phyloP scores from a whole-genome alignment of 345 rosid species.

The Syzygium jambos region DNA sequence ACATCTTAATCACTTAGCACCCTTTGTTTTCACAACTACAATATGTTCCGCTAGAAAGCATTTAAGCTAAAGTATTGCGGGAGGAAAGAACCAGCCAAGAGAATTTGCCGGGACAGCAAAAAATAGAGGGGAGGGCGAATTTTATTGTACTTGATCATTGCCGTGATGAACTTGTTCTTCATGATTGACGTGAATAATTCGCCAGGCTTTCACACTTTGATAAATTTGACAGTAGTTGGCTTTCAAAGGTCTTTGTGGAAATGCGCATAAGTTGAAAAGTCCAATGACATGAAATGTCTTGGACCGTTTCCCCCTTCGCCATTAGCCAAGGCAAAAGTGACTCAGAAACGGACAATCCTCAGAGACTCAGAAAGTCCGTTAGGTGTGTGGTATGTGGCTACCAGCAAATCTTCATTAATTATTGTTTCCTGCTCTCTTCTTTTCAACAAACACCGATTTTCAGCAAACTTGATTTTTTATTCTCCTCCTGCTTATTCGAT shows the following conservation, averaged over 20 bases:
- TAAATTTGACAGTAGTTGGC: not conserved
- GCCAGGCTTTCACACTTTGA: not conserved
- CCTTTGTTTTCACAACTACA: too few relatives aligned
- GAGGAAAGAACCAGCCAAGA: not conserved
- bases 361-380: not conserved
- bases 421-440: not conserved
- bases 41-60: not conserved
- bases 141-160: not conserved
- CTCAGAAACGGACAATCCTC: not conserved
- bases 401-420: not conserved
- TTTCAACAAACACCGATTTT: not conserved
- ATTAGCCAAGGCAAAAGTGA: not conserved
- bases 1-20: too few relatives aligned
- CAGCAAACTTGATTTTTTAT: not conserved
- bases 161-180: not conserved
- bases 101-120: rapidly evolving
- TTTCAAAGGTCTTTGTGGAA: not conserved
- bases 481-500: not conserved
- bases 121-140: not conserved
- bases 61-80: not conserved
- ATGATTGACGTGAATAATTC: not conserved
- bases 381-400: not conserved
- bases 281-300: not conserved
- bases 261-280: not conserved
- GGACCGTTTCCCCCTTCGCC: not conserved